Evolutionary conservation across 2,329 filamentous ascomycete species (phyloP), one percentile per base, ranked within the genome.

Genomic region (Aspergillus proliferans): DNA sequence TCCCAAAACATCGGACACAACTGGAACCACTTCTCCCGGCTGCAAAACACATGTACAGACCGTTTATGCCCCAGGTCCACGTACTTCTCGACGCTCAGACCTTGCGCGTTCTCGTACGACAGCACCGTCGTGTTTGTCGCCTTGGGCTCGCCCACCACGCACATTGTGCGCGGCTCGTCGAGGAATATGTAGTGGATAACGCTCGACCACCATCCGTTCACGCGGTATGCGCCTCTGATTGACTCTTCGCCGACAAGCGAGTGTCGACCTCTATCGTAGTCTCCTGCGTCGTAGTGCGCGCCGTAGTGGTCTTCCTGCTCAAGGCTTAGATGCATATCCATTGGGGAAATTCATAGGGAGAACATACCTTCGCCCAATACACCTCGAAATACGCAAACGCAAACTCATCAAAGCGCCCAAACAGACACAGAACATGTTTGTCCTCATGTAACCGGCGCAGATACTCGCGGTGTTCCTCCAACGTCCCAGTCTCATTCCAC

Each of bases 321-420:
- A 53, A 47, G n/a, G 24, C 40, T 9, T 43, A 22, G 14, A 12
- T 18, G n/a, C 4, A 12, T 22, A 22, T 22, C 22, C 22, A 22
- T 22, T 22, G 22, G 22, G 5, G 22, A 22, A 22, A 15, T 12
- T 7, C 6, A 6, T 15, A 12, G 24, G 0, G n/a, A n/a, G 14
- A 19, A 58, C 67, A 53, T 69, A 80, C 78, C 73, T 82, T 83
- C 33, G 82, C 84, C 86, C 86, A 91, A 66, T 90, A 91, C 1
- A 90, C 74, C 66, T 92, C 87, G 62, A 87, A 90, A 65, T 91
- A 91, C 0, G 85, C 83, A 65, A 91, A 91, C 43, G 74, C 78
- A 2, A 76, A 77, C 26, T 86, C 84, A 48, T 91, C 80, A 64
- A 88, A 92, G 22, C 79, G 78, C 5, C 82, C 87, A 50, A 91